These are phyloP conservation scores for Sporothrix euskadiensis DNA, from an alignment of 2,329 filamentous ascomycete species.

Conservation along the genomic window DNA sequence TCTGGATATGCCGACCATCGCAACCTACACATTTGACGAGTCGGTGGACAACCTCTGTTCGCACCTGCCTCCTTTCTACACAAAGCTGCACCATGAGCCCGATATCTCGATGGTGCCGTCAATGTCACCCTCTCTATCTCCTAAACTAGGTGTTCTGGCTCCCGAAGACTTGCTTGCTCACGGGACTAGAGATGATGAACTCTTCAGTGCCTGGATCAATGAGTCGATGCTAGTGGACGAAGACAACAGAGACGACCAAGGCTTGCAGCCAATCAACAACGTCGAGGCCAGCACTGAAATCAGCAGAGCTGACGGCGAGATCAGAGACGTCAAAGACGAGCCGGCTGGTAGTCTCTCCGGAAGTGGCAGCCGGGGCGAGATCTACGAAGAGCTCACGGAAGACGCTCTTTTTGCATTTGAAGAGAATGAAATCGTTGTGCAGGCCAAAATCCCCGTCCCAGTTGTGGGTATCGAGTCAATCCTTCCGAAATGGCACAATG, in stretches of 20 bases:
- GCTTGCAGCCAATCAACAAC: background rate
- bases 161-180: no score
- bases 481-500: background rate
- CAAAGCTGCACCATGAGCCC: background rate
- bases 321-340: background rate
- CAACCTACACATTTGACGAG: background rate
- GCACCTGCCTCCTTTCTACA: background rate
- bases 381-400: background rate
- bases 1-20: background rate
- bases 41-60: background rate
- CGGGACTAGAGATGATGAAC: background rate
- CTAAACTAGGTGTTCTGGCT: no score
- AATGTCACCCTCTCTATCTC: background rate
- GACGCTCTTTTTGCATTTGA: slow-evolving; percentile 13
- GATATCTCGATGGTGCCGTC: background rate
- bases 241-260: background rate
- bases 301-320: no score
- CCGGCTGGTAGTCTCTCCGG: background rate
- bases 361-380: background rate
- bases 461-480: background rate
- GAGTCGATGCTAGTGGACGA: background rate
- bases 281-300: background rate
- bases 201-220: background rate
- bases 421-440: background rate
- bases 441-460: slow-evolving; percentile 26